Evolutionary conservation across 1,284 basidiomycete genomes (phyloP).

Genomic region (Cryptococcus jaspeensis): DNA sequence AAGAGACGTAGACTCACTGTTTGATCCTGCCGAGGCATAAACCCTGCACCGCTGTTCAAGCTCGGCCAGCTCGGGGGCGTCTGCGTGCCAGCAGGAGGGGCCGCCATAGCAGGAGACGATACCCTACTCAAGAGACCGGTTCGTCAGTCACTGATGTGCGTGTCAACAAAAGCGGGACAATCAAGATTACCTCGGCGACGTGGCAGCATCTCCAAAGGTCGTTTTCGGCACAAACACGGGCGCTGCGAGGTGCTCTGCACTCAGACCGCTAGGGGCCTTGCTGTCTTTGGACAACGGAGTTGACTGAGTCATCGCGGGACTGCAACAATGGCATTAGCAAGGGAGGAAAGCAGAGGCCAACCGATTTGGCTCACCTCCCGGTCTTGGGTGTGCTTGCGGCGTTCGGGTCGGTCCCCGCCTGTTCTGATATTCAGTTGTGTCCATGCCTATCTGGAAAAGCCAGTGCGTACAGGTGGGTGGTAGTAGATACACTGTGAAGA

Average conservation of each 20-base stretch:
- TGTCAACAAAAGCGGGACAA: neutral
- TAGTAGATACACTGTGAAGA: slow-evolving; percentile 64
- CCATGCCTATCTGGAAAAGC: too few species aligned
- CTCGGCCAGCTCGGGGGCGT: slow-evolving; percentile 9
- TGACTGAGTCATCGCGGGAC: slow-evolving; percentile 10
- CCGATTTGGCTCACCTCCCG: slow-evolving; percentile 5
- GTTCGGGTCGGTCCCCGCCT: slow-evolving; percentile 18
- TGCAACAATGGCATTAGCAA: neutral
- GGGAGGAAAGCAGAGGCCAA: too few species aligned
- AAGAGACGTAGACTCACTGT: neutral
- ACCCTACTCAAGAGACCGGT: neutral
- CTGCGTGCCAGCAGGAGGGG: neutral
- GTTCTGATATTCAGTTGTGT: neutral
- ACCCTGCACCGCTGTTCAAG: slow-evolving; percentile 5
- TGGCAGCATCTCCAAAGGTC: neutral
- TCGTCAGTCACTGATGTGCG: neutral
- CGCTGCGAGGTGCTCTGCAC: slow-evolving; percentile 53
- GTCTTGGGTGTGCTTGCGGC: slow-evolving; percentile 3
- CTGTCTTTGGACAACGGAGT: slow-evolving; percentile 53
- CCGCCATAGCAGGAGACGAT: neutral
- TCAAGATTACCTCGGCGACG: neutral
- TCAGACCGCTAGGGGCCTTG: slow-evolving; percentile 16
- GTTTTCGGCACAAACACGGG: slow-evolving; percentile 80
- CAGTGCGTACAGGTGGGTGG: slow-evolving; percentile 65
- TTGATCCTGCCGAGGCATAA: slow-evolving; percentile 12